phyloP scores from a whole-genome alignment of 257 asterid species.

The Echites panduratus region DNA sequence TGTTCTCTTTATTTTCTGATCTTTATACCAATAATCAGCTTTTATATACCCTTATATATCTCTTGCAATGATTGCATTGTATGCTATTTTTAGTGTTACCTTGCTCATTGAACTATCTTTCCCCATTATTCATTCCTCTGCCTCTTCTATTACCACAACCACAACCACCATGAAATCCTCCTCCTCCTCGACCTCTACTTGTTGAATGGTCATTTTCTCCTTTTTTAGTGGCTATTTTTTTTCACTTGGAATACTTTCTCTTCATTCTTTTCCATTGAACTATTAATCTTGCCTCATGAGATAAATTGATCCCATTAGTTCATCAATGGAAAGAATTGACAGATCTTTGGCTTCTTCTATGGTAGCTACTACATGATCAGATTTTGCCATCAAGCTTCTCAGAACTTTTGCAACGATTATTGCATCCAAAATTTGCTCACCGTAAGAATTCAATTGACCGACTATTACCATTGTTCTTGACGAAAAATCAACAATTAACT shows the following conservation, averaged over 20 bases:
- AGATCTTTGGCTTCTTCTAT: background rate
- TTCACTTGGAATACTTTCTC: background rate
- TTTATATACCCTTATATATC: background rate
- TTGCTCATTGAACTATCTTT: background rate
- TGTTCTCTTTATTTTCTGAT: background rate
- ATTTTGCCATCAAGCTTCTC: too few species aligned
- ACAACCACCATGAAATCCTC: background rate
- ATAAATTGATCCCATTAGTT: background rate
- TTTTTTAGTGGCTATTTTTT: background rate
- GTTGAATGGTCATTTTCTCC: background rate
- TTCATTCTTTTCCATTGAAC: background rate
- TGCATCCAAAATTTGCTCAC: too few species aligned
- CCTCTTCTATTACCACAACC: background rate
- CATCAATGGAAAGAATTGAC: background rate
- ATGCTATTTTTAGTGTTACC: background rate
- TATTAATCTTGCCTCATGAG: too few species aligned
- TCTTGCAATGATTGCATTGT: background rate
- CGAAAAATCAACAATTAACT: background rate
- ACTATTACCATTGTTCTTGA: too few species aligned
- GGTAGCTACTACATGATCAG: background rate
- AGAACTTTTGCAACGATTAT: too few species aligned
- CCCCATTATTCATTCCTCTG: background rate
- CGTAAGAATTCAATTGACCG: too few species aligned
- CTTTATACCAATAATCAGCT: conserved; percentile 7
- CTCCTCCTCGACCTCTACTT: background rate